phyloP scores from a whole-genome alignment of 768 basidiomycete species.

The Termitomyces sp. region DNA sequence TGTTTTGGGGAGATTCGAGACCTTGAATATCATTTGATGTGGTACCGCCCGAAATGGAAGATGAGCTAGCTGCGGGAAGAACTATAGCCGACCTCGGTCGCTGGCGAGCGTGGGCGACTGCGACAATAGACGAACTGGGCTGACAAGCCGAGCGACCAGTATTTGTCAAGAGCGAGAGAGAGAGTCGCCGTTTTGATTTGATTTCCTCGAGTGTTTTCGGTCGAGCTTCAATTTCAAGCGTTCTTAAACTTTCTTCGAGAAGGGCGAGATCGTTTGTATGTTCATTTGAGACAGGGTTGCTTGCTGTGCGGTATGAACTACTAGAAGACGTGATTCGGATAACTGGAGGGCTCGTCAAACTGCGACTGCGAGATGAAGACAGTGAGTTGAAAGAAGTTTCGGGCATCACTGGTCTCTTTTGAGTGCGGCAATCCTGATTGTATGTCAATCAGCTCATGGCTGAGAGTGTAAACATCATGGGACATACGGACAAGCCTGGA shows the following conservation, averaged over 20 bases:
- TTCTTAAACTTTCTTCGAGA: background rate
- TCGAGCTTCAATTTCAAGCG: slow-evolving; percentile 14
- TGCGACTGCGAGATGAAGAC: background rate
- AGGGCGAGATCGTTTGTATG: background rate
- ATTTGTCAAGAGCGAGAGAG: slow-evolving; percentile 24
- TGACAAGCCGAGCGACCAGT: slow-evolving; percentile 16
- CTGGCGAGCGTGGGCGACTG: slow-evolving; percentile 6
- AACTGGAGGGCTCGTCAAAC: slow-evolving; percentile 5
- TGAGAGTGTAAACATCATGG: background rate
- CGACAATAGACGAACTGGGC: slow-evolving; percentile 10
- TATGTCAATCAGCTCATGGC: background rate
- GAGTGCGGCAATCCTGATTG: slow-evolving; percentile 11
- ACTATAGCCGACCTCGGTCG: slow-evolving; percentile 7
- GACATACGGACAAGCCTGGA: slow-evolving; percentile 22
- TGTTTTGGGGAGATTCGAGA: background rate
- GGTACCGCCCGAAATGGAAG: slow-evolving; percentile 1
- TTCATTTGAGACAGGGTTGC: background rate
- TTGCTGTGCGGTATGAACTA: slow-evolving; percentile 8
- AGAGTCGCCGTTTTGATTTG: slow-evolving; percentile 31
- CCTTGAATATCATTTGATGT: background rate
- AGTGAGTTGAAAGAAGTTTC: slow-evolving; percentile 12
- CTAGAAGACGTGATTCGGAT: slow-evolving; percentile 18
- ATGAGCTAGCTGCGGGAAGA: background rate
- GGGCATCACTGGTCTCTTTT: slow-evolving; percentile 10
- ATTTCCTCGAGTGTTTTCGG: slow-evolving; percentile 30